A percentile compares a stretch with the other conserved stretches of the same genome.
Conservation (phyloP, 345 rosid genomes). For the Gossypium rotundifolium region DNA sequence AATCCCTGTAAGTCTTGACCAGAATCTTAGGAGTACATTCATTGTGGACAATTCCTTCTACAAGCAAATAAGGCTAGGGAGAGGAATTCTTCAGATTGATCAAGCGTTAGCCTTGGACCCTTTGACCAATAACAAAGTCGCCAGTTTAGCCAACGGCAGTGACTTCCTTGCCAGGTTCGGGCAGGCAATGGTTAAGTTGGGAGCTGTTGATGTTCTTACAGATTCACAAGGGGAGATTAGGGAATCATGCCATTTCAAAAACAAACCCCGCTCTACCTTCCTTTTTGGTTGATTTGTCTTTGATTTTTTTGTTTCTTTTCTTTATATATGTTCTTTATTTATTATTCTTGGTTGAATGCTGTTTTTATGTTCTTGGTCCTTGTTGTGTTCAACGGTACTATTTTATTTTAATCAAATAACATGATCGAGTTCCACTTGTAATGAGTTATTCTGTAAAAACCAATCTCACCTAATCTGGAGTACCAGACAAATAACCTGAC, state of each 20-base stretch:
- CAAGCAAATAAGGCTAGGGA: constrained; percentile 25
- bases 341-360: not conserved
- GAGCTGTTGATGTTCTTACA: constrained; percentile 23
- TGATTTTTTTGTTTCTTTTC: not conserved
- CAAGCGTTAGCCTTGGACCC: constrained; percentile 36
- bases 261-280: not conserved
- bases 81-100: constrained; percentile 52
- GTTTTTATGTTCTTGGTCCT: not conserved
- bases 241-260: constrained; percentile 25
- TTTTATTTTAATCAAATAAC: not conserved
- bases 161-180: constrained; percentile 40
- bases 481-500: not conserved
- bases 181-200: constrained; percentile 51
- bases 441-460: not conserved
- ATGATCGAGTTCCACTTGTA: not conserved
- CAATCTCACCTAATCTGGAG: not conserved
- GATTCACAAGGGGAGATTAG: constrained; percentile 39
- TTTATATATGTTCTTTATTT: not conserved
- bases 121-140: constrained; percentile 22
- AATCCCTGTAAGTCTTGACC: constrained; percentile 34
- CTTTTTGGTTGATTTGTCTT: not conserved
- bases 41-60: constrained; percentile 44
- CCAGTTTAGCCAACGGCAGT: constrained; percentile 18
- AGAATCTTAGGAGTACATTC: constrained; percentile 27
- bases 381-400: not conserved